Evolutionary conservation across 306 rosid species (phyloP).

Genomic region (Dalbergia cochinchinensis): DNA sequence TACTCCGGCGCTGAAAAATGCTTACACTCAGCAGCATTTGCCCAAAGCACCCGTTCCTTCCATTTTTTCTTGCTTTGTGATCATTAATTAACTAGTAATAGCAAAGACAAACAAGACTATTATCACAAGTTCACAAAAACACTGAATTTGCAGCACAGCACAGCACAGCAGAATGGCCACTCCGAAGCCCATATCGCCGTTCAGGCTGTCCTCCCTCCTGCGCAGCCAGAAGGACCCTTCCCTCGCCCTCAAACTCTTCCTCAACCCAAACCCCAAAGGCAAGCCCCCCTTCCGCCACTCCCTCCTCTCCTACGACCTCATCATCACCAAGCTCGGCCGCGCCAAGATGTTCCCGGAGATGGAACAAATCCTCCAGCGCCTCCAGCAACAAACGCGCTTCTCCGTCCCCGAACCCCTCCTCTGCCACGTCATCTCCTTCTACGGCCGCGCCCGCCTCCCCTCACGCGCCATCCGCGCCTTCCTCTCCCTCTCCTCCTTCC

Average conservation of each 20-base stretch:
- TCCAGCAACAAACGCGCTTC: conserved; percentile 63
- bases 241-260: conserved; percentile 73
- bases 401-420: conserved; percentile 64
- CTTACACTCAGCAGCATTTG: too few relatives aligned
- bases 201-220: conserved; percentile 78
- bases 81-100: too few relatives aligned
- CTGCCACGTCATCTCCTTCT: conserved; percentile 77
- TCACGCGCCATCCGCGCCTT: conserved; percentile 64
- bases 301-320: conserved; percentile 74
- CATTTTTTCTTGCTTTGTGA: too few relatives aligned
- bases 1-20: too few relatives aligned
- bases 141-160: too few relatives aligned
- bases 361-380: conserved; percentile 70
- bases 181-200: conserved; percentile 65
- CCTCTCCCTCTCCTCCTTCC: conserved; percentile 61
- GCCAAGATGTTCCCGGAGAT: conserved; percentile 78
- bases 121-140: too few relatives aligned
- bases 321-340: conserved; percentile 81
- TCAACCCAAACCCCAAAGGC: conserved; percentile 62
- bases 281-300: conserved; percentile 61
- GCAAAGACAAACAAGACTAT: too few relatives aligned
- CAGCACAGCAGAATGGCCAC: conserved; percentile 51
- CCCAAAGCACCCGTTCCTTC: too few relatives aligned
- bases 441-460: conserved; percentile 70
- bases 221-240: conserved; percentile 71